Base-by-base conservation (phyloP, 495 filamentous ascomycete genomes). In the Penicillium subrubescens region DNA sequence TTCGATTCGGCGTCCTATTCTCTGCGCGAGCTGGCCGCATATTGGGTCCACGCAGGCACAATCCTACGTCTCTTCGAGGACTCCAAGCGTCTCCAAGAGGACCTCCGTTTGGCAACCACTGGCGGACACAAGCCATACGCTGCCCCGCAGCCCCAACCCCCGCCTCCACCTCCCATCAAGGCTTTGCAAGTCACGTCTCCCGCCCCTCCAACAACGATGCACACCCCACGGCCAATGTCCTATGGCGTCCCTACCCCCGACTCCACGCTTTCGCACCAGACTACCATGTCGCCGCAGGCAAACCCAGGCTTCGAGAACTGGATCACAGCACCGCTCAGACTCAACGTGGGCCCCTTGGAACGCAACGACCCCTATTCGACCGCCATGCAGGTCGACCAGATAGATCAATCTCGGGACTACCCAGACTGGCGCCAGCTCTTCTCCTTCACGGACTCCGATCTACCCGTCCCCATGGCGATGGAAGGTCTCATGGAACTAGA, bases 371-470 rank as follows among this genome's bases (percentile, higher is more conserved):
- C 69, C 14, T 72, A 69, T 58, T 64, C 72, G 11, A 67, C 52
- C 51, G 63, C 53, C 21, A 73, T 72, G 63, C 69, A 70, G 27
- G 74, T 78, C 48, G 75, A 80, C 34, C 66, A 72, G 2, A 70
- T 78, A 39, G 77, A 79, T 56, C 72, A 72, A 29, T 64, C 74
- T 25, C 71, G 79, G 31, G 79, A 81, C 55, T 74, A 72, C 25
- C 75, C 78, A 4, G 80, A 82, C 58, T 82, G 80, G 80, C 75
- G 78, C 50, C 79, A 81, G 57, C 70, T 82, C 7, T 82, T 82
- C 64, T 77, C 79, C 14, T 82, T 80, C 56, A 70, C 77, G 6
- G 79, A 81, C 56, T 60, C 74, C 23, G 79, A 81, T 35, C 71
- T 80, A 27, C 75, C 80, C 6, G 69, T 76, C 8, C 78, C 79